Conservation (phyloP, 1,139 yeast genomes). For the Candida labiduridarum region DNA sequence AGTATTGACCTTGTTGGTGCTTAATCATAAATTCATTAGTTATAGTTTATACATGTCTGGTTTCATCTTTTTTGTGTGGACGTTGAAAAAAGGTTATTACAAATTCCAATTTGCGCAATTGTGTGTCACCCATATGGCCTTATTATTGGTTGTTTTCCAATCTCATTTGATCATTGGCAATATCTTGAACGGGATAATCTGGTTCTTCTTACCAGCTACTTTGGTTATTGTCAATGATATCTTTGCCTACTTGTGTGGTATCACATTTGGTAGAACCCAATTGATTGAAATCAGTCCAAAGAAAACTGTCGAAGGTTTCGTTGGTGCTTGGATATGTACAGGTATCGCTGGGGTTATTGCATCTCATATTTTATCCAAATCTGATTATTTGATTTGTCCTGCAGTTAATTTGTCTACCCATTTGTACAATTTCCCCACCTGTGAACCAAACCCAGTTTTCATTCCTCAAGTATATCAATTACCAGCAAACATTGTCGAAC, state of each 20-base stretch:
- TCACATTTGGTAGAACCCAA: constrained; percentile 92
- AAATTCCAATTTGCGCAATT: constrained; percentile 93
- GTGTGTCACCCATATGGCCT: constrained; percentile 92
- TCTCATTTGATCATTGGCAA: constrained; percentile 92
- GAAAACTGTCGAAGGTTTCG: constrained; percentile 95
- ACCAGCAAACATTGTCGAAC: constrained; percentile 65
- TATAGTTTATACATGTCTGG: constrained; percentile 87
- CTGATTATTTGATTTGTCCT: constrained; percentile 86
- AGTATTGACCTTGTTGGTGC: constrained; percentile 44
- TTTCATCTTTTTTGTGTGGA: constrained; percentile 84
- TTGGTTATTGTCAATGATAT: constrained; percentile 93
- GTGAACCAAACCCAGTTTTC: constrained; percentile 88
- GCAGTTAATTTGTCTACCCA: constrained; percentile 67
- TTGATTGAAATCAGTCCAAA: constrained; percentile 93
- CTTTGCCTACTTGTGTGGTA: constrained; percentile 96
- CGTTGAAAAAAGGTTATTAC: constrained; percentile 85
- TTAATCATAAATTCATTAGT: constrained; percentile 81
- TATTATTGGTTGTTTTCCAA: constrained; percentile 87
- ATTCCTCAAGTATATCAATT: constrained; percentile 74
- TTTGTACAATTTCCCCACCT: constrained; percentile 48
- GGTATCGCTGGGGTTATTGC: constrained; percentile 70
- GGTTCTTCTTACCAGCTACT: constrained; percentile 93
- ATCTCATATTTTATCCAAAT: constrained; percentile 63
- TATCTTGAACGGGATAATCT: constrained; percentile 85
- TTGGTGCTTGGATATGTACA: constrained; percentile 98